Evolutionary conservation across 352 stramenopile species (phyloP).

Genomic region (Pythium aristosporum): DNA sequence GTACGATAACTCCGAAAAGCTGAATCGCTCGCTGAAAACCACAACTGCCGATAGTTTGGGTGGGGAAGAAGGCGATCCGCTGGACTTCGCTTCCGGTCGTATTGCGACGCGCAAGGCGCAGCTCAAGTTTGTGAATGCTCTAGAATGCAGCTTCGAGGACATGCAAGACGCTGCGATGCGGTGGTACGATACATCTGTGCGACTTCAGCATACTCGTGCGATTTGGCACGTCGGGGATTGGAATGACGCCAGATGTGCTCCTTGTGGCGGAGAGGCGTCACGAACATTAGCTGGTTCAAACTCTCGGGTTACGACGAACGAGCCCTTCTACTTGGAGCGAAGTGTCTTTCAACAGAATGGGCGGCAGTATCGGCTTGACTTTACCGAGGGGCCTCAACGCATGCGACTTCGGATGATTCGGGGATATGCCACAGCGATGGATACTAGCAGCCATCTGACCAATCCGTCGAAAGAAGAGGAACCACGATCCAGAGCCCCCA

Average conservation of each 20-base stretch:
- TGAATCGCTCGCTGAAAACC: neutral
- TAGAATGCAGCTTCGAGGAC: slow-evolving; percentile 19
- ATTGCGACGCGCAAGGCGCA: slow-evolving; percentile 18
- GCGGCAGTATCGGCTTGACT: slow-evolving; percentile 26
- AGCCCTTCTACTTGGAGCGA: slow-evolving; percentile 29
- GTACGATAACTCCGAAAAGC: slow-evolving; percentile 2
- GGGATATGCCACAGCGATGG: slow-evolving; percentile 8
- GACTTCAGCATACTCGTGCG: slow-evolving; percentile 21
- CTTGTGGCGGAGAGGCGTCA: neutral
- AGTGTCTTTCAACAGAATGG: slow-evolving; percentile 28
- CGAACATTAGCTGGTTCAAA: slow-evolving; percentile 7
- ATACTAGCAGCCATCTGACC: neutral
- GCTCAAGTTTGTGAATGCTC: slow-evolving; percentile 16
- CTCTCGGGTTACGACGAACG: neutral
- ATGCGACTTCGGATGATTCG: slow-evolving; percentile 30
- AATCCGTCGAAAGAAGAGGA: neutral
- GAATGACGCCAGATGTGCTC: slow-evolving; percentile 3
- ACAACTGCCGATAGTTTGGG: neutral
- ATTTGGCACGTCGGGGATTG: slow-evolving; percentile 23
- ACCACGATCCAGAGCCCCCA: neutral
- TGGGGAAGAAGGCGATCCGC: neutral
- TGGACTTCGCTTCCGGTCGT: neutral
- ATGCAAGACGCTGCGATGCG: slow-evolving; percentile 22
- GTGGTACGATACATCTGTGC: slow-evolving; percentile 19
- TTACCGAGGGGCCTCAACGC: slow-evolving; percentile 33